Conservation (phyloP, 176 grass and related monocot species). For the Phragmites australis region DNA sequence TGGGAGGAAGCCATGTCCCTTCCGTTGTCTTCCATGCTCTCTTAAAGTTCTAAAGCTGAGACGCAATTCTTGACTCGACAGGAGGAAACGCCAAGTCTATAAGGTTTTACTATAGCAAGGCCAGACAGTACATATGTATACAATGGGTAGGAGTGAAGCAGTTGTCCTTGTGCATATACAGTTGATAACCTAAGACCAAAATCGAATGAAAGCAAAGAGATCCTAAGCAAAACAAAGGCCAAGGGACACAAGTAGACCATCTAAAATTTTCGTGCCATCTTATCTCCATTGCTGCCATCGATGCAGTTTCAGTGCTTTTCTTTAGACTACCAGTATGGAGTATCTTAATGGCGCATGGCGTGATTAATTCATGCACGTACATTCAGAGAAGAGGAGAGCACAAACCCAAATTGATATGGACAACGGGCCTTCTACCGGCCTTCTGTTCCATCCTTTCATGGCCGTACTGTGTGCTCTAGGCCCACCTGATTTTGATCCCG, state of each 20-base stretch:
- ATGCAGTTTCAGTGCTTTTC: not conserved
- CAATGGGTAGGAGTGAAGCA: constrained; percentile 8
- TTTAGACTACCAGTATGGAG: not conserved
- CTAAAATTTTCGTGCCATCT: not conserved
- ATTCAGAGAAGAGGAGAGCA: not conserved
- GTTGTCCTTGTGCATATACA: constrained; percentile 22
- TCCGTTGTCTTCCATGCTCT: not conserved
- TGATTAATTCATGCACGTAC: not conserved
- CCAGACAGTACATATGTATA: not conserved
- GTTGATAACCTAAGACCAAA: constrained; percentile 13
- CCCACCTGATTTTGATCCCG: constrained; percentile 14
- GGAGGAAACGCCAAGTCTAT: not conserved
- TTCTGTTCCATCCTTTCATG: not conserved
- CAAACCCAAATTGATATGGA: constrained; percentile 19
- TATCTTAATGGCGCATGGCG: not conserved
- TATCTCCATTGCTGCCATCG: not conserved
- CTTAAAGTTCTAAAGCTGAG: not conserved
- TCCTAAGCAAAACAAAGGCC: constrained; percentile 12
- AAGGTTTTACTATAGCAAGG: not conserved
- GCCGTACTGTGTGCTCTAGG: not conserved
- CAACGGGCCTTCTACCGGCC: not conserved
- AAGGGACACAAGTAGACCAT: not conserved
- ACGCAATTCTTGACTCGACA: constrained; percentile 35
- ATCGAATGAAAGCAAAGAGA: not conserved
- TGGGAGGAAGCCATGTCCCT: no score